These are phyloP conservation scores for Artemisia annua DNA, from an alignment of 129 eudicot species.

Conservation along the genomic window DNA sequence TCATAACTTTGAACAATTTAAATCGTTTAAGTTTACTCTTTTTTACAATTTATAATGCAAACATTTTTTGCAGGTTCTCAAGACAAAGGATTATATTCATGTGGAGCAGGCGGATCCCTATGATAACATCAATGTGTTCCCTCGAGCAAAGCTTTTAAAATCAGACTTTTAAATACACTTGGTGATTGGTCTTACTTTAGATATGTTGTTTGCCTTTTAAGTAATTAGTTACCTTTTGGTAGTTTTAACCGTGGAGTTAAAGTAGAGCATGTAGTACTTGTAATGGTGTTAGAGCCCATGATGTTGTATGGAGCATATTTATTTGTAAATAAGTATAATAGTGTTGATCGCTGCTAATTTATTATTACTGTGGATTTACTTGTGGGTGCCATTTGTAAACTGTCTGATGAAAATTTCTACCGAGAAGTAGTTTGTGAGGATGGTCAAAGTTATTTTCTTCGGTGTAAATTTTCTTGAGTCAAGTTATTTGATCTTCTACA, in stretches of 20 bases:
- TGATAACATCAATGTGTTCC: constrained; percentile 59
- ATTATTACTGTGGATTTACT: constrained; percentile 11
- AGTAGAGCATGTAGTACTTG: constrained; percentile 28
- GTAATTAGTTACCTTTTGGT: constrained; percentile 25
- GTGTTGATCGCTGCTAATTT: constrained; percentile 33
- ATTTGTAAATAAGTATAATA: constrained; percentile 37
- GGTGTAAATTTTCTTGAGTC: no score
- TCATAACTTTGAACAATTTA: neutral
- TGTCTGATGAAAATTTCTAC: neutral
- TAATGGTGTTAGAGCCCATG: constrained; percentile 31
- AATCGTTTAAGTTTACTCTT: neutral
- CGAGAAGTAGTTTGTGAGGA: neutral
- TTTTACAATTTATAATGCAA: neutral
- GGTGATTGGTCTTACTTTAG: constrained; percentile 25
- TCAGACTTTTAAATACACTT: constrained; percentile 50
- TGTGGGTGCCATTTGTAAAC: neutral
- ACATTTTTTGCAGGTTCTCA: constrained; percentile 58
- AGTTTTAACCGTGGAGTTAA: constrained; percentile 38
- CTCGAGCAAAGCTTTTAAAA: constrained; percentile 67
- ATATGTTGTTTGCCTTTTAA: constrained; percentile 37
- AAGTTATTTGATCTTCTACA: no score
- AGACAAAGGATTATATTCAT: constrained; percentile 83
- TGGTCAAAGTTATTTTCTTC: no score
- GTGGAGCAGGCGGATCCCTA: constrained; percentile 67
- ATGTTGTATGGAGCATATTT: constrained; percentile 34